A percentile compares a stretch with the other conserved stretches of the same genome.
These are phyloP conservation scores for Populus ilicifolia DNA, from an alignment of 345 rosid genomes.

Conservation along the genomic window DNA sequence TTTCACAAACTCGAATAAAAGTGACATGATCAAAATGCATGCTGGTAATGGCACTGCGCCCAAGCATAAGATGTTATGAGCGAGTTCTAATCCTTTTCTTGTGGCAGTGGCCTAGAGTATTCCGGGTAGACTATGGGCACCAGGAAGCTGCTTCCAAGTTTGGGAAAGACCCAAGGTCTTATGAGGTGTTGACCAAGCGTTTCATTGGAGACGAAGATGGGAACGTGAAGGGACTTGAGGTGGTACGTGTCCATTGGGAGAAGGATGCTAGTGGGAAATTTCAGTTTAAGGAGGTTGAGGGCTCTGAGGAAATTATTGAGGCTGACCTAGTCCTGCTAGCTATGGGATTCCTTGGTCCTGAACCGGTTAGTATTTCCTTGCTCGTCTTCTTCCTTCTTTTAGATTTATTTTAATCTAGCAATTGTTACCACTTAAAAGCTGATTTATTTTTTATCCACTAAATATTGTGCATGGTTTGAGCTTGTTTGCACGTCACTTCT, in stretches of 20 bases:
- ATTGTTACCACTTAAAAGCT: too few species aligned
- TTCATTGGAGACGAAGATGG: constrained; percentile 87
- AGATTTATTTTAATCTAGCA: neutral
- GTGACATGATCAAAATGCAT: neutral
- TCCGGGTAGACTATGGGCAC: constrained; percentile 95
- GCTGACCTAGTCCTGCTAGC: constrained; percentile 90
- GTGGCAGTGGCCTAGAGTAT: constrained; percentile 91
- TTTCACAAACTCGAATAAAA: neutral
- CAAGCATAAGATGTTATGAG: neutral
- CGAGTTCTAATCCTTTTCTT: neutral
- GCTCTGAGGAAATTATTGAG: constrained; percentile 73
- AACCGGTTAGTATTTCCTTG: constrained; percentile 48
- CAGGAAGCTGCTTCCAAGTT: constrained; percentile 85
- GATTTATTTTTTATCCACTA: too few species aligned
- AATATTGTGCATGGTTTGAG: neutral
- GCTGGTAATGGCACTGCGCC: neutral
- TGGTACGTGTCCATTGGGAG: constrained; percentile 75
- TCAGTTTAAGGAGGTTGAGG: constrained; percentile 82
- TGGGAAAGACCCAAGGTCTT: constrained; percentile 89
- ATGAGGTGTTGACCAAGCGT: constrained; percentile 85
- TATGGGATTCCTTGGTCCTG: constrained; percentile 99
- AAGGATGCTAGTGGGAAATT: constrained; percentile 83
- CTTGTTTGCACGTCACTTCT: neutral
- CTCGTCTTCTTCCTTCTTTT: neutral
- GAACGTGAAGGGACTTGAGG: constrained; percentile 73